phyloP scores from a whole-genome alignment of 768 basidiomycete genomes.

The Xerocomellus amylosporus region DNA sequence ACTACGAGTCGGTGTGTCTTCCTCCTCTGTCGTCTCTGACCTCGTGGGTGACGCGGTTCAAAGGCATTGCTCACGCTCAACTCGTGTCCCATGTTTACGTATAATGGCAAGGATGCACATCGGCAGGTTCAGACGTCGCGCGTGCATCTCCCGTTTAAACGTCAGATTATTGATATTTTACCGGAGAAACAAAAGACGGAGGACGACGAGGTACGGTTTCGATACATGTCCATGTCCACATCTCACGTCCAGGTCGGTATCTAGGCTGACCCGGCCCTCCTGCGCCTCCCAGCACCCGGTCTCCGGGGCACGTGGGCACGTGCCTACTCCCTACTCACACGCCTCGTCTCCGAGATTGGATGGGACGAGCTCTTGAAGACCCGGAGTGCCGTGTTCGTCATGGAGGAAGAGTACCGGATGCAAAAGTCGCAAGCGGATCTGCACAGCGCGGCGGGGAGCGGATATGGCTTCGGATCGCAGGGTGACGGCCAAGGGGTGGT shows the following conservation, averaged over 20 bases:
- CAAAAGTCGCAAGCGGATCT: constrained; percentile 84
- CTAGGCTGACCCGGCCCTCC: constrained; percentile 90
- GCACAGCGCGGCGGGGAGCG: constrained; percentile 32
- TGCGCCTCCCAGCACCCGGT: constrained; percentile 92
- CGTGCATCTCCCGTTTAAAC: constrained; percentile 82
- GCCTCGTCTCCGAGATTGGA: constrained; percentile 90
- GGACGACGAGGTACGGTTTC: constrained; percentile 68
- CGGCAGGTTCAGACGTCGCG: constrained; percentile 75
- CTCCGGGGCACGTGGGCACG: constrained; percentile 95
- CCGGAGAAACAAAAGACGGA: constrained; percentile 80
- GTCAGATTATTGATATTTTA: constrained; percentile 84
- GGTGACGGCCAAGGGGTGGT: constrained; percentile 30
- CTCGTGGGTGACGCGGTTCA: background rate
- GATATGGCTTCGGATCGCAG: constrained; percentile 23
- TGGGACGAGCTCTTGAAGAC: constrained; percentile 99
- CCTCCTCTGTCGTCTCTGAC: background rate
- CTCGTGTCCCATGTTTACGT: constrained; percentile 99
- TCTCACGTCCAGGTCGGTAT: too few species aligned
- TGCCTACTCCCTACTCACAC: constrained; percentile 87
- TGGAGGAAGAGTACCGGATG: constrained; percentile 99
- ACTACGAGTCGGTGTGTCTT: constrained; percentile 64
- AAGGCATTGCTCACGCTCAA: constrained; percentile 88
- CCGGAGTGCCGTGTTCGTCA: constrained; percentile 93
- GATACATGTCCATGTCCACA: background rate
- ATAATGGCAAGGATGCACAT: constrained; percentile 93